phyloP scores from a whole-genome alignment of 495 filamentous ascomycete species.

The Neurospora sublineolata region DNA sequence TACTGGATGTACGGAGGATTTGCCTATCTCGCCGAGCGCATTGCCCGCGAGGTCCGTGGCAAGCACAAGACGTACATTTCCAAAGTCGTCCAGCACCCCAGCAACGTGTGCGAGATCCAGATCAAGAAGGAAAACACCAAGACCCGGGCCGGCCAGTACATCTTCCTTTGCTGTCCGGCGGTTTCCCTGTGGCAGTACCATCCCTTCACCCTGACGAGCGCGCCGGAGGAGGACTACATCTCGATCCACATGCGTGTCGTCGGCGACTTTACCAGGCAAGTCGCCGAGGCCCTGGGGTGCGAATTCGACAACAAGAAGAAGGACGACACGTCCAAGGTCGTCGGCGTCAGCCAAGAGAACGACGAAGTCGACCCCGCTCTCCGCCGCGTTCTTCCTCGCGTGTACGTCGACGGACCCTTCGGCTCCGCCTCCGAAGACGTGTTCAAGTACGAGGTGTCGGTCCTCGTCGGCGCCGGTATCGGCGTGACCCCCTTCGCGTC shows the following conservation, averaged over 20 bases:
- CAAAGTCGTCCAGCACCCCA: constrained; percentile 74
- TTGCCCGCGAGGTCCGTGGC: constrained; percentile 59
- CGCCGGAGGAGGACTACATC: constrained; percentile 73
- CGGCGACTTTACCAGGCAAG: constrained; percentile 54
- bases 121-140: constrained; percentile 74
- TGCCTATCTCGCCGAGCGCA: constrained; percentile 57
- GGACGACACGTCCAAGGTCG: constrained; percentile 44
- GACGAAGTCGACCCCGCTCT: constrained; percentile 53
- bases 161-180: constrained; percentile 71
- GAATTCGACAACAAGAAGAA: constrained; percentile 49
- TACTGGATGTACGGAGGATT: constrained; percentile 70
- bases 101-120: constrained; percentile 73
- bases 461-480: constrained; percentile 60
- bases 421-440: constrained; percentile 68
- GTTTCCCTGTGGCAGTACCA: constrained; percentile 73
- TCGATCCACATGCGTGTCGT: constrained; percentile 66
- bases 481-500: constrained; percentile 68
- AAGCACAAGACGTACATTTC: constrained; percentile 67
- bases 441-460: constrained; percentile 64
- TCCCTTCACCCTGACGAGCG: constrained; percentile 67
- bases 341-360: constrained; percentile 50
- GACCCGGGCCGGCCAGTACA: constrained; percentile 71
- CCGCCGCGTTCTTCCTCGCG: constrained; percentile 56
- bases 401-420: constrained; percentile 71
- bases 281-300: constrained; percentile 58